Base-by-base conservation (phyloP, 140 eudicot species). In the Senecio squalidus region DNA sequence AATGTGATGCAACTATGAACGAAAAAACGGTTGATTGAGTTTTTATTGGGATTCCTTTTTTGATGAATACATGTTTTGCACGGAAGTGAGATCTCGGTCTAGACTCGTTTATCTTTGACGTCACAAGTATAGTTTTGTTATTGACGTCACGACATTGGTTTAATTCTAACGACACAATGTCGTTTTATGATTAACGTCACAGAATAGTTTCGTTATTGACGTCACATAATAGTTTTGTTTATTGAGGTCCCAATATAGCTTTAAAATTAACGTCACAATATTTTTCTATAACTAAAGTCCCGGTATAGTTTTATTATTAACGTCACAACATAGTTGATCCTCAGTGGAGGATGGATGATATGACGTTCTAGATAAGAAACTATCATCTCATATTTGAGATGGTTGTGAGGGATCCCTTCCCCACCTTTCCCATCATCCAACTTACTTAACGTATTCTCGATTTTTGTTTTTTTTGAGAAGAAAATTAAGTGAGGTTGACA, bases 301-400 rank as follows among this genome's bases (percentile, higher is more conserved):
- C 16, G 6, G 16, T 9, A 4, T 24, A 14, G 17, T 50, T 14
- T 1, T 50, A 25, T 14, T 11, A 25, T 50, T 25, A 1, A 25
- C 57, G 36, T 50, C 36, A 38, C 6, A 36, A 34, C 55, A 17
- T 30, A 66, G 34, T 39, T 46, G 38, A 39, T 31, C 52, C 52
- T 34, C 17, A 25, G 30, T 21, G 18, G 49, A 65, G 40, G 28
- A 36, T 51, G 51, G 36, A 24, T 14, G 21, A 15, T 34, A 44
- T 51, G 21, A 26, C 13, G 4, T 36, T 10, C 41, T 51, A 36
- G 7, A 21, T 9, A 14, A 27, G 53, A n/a, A n/a, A n/a, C n/a
- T n/a, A n/a, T n/a, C n/a, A n/a, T n/a, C n/a, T n/a, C n/a, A n/a
- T n/a, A n/a, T n/a, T n/a, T n/a, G n/a, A n/a, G n/a, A n/a, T n/a